Percentiles rank a stretch among this genome's conserved stretches.
Evolutionary conservation across 2,329 filamentous ascomycete genomes (phyloP).

Genomic region (Trichoderma arundinaceum): DNA sequence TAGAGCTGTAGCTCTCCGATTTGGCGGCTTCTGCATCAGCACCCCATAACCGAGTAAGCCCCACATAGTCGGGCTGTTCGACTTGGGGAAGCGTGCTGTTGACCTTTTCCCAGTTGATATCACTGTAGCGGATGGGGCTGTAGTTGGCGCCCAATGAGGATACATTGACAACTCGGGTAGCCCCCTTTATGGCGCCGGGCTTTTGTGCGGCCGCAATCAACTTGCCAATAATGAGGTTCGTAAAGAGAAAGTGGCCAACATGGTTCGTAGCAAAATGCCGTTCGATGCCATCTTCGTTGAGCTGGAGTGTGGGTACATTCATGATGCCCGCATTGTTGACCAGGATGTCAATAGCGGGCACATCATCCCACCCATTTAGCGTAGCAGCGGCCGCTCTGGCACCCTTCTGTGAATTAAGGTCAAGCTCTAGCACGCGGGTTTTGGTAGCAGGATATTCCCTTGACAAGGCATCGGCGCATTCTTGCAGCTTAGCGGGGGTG

Average conservation of each 20-base stretch:
- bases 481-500: constrained; percentile 23
- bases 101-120: constrained; percentile 22
- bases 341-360: constrained; percentile 22
- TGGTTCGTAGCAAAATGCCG: constrained; percentile 23
- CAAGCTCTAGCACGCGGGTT: constrained; percentile 4
- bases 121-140: constrained; percentile 23
- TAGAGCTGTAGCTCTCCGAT: background rate
- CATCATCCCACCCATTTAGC: constrained; percentile 12
- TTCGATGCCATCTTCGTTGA: constrained; percentile 22
- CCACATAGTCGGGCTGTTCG: constrained; percentile 2
- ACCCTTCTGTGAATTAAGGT: constrained; percentile 9
- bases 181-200: constrained; percentile 3
- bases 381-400: constrained; percentile 7
- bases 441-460: constrained; percentile 16
- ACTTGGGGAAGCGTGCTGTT: constrained; percentile 1
- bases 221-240: constrained; percentile 1
- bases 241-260: constrained; percentile 24
- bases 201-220: constrained; percentile 14
- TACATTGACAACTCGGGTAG: constrained; percentile 24
- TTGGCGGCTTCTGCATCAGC: background rate
- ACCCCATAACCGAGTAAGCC: background rate
- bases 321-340: constrained; percentile 28
- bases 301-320: constrained; percentile 6
- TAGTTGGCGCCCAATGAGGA: constrained; percentile 6
- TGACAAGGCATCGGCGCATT: constrained; percentile 6